Evolutionary conservation across 805 yeast genomes (phyloP), one percentile per base, ranked within the genome.

Genomic region (Wickerhamiella domercqiae): DNA sequence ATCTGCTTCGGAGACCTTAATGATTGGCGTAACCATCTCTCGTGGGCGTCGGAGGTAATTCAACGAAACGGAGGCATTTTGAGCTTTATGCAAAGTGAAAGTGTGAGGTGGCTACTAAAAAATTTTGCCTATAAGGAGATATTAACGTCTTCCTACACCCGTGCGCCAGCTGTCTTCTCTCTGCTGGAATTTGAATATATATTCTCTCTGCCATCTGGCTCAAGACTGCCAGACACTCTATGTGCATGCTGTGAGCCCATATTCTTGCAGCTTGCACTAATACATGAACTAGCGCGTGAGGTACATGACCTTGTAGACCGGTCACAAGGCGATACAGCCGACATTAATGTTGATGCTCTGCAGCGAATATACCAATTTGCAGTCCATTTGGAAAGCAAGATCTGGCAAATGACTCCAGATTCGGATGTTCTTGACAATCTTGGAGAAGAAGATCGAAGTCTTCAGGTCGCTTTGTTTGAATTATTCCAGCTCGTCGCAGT

Each of bases 81-180:
- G 31, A 57, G 55, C 29, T 65, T 73, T 54, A 67, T 66, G 46
- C 62, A 59, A 21, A 66, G 68, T 49, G 70, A 70, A 44, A 75
- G 72, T 45, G 59, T 74, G 45, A 72, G 75, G 43, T 80, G 86
- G 78, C 61, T 80, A 36, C 70, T 78, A 16, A 71, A 82, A 6
- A 79, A 75, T 55, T 81, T 77, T 57, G 82, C 83, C 1, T 81
- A 80, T 52, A 90, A 80, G 53, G 93, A 80, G 52, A 67, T 81
- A 22, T 62, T 78, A 44, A 71, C 86, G 1, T 68, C 75, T 34
- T 68, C 78, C 7, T 64, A 70, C n/a, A 39, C 44, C 1, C 62
- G 67, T 38, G 70, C 72, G 29, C 58, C 80, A 32, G 68, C 82
- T 1, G 75, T 76, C 46, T 78, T 81, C 52, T 67, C 76, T 0